Base-by-base conservation (phyloP, 2,329 filamentous ascomycete species). In the Exophiala mesophila region DNA sequence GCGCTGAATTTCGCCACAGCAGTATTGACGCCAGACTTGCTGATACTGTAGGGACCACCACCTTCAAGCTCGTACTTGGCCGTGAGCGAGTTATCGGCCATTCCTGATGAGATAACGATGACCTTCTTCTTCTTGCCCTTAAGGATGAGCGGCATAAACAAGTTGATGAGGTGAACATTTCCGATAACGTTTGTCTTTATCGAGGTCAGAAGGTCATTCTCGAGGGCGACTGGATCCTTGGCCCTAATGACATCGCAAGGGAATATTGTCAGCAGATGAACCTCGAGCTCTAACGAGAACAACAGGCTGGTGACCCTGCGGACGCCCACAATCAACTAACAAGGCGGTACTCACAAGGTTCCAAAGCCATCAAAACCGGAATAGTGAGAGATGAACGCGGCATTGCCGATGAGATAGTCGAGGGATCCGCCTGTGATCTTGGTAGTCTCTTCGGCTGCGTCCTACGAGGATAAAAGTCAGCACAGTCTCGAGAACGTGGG, bases 391-490 rank as follows among this genome's bases (percentile, higher is more conserved):
- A 67, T 43, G 5, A 61, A 52, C 2, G 55, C 74, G 1, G 62
- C 74, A 40, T 78, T 78, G 32, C 66, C 67, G 15, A 78, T 70
- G 4, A 78, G 55, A 45, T 72, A 72, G 55, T 78, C 74, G 4
- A 78, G 37, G 3, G 54, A 41, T 9, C 61, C 53, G 20, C 49
- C 53, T 15, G 49, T 49, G 44, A 68, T 54, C 10, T 50, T 40
- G 13, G 60, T 49, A 12, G 55, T 54, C n/a, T 55, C 49, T 1
- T 53, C 49, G 13, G 64, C 64, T 6, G 63, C 63, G 10, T 16
- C 29, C 66, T 50, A 40, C 20, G 48, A 36, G 13, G 52, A 52
- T 30, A 57, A 31, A 6, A 5, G n/a, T 5, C 13, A 31, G n/a
- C n/a, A 13, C 5, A 13, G 5, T 31, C 5, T 31, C 34, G 23